Percentiles rank a stretch among this genome's conserved stretches.
phyloP scores from a whole-genome alignment of 2,329 filamentous ascomycete species.

The Sporothrix curviconia region DNA sequence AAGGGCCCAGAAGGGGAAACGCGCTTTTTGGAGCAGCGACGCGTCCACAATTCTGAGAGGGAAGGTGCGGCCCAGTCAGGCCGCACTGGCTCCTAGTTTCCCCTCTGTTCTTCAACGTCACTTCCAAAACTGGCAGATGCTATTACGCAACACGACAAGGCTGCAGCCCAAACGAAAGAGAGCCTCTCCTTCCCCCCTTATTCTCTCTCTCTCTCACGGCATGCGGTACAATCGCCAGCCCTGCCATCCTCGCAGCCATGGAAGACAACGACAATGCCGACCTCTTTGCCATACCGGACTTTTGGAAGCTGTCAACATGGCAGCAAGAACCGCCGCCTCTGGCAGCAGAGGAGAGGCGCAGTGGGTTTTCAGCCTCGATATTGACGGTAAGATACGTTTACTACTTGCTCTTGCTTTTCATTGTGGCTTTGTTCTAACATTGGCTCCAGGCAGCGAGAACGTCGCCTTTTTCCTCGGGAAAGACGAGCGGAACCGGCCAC shows the following conservation, averaged over 20 bases:
- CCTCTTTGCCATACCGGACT: constrained; percentile 58
- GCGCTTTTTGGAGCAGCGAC: constrained; percentile 7
- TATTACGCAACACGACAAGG: background rate
- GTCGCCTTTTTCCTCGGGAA: constrained; percentile 15
- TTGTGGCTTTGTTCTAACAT: too few species aligned
- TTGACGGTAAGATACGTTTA: constrained; percentile 25
- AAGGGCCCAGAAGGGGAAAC: background rate
- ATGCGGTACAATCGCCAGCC: too few species aligned
- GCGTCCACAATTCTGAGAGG: constrained; percentile 2
- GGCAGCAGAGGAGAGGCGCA: background rate
- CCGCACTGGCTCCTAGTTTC: background rate
- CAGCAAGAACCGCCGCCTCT: constrained; percentile 27
- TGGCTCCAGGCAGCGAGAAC: background rate
- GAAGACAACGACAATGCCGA: constrained; percentile 34
- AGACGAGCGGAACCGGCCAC: constrained; percentile 5
- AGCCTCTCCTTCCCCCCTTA: too few species aligned
- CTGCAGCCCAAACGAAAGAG: too few species aligned
- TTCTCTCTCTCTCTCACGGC: too few species aligned
- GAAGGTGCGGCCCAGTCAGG: background rate
- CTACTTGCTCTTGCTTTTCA: background rate
- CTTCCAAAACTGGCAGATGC: background rate
- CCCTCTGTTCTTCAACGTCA: constrained; percentile 11
- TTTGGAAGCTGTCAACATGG: constrained; percentile 51
- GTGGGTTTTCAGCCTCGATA: constrained; percentile 39
- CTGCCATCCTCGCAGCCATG: constrained; percentile 12